Evolutionary conservation across 176 grass and related monocot species (phyloP), one percentile per base, ranked within the genome.

Genomic region (Phoenix dactylifera): DNA sequence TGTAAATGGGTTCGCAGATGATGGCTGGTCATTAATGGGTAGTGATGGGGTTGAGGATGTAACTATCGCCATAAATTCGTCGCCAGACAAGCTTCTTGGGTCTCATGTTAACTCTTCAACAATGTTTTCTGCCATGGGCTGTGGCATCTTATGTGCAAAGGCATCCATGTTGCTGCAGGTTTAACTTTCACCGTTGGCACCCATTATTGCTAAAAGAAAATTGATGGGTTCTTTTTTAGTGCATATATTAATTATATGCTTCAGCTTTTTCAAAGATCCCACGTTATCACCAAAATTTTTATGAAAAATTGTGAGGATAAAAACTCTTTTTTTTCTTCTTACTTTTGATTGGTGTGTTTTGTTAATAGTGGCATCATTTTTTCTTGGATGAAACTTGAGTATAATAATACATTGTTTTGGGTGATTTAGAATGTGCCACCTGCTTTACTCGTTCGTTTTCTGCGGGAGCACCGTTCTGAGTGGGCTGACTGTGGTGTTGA

Each of bases 151-250:
- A 76, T 98, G 94, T 24, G 94, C 94, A 24, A 98, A 98, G 83
- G 88, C 94, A 54, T 98, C 94, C 32, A 93, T 98, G 94, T 68
- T 98, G 16, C 72, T 98, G 62, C 82, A 98, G 94, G 94, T 93
- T 58, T 52, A 18, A 24, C 59, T 15, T 22, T 6, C 16, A 5
- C 19, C 19, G 1, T 49, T 18, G 35, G 10, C 35, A 14, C 10
- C 10, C 9, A 12, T 44, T 44, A 3, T 44, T 12, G 35, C 35
- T 12, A 12, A 9, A 44, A 44, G 35, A 44, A 44, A 9, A 44
- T 44, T 44, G 35, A 44, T 44, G 10, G 35, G 7, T 3, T 12
- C 35, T 44, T 44, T 14, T 12, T 44, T 10, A 44, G 5, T 3
- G 35, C 10, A 12, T 44, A 44, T 44, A 9, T 44, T 7, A 44